These are phyloP conservation scores for Penicillium carneum DNA, from an alignment of 2,329 filamentous ascomycete genomes.

Conservation along the genomic window DNA sequence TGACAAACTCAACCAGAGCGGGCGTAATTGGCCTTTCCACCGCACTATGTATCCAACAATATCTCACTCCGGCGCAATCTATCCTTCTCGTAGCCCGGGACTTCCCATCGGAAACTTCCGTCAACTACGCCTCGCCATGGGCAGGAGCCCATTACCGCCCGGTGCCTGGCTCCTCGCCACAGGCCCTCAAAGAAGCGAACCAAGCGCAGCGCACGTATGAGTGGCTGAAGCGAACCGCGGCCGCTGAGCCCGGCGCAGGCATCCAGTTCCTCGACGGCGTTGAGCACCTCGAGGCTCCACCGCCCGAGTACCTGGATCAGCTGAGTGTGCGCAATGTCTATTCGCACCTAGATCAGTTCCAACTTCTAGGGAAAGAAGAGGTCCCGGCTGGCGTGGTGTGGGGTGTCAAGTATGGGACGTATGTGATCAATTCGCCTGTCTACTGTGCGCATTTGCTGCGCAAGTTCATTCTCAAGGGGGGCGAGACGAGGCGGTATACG, in stretches of 20 bases:
- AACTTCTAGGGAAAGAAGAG: constrained; percentile 40
- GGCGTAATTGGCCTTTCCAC: constrained; percentile 52
- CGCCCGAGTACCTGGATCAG: constrained; percentile 44
- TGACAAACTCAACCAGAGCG: constrained; percentile 40
- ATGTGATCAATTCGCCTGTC: constrained; percentile 54
- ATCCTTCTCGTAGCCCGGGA: constrained; percentile 53
- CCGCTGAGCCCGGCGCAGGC: constrained; percentile 47
- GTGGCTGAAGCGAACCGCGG: constrained; percentile 47
- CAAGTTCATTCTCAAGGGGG: constrained; percentile 51
- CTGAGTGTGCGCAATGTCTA: constrained; percentile 42
- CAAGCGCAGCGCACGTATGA: constrained; percentile 52
- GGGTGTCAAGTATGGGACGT: constrained; percentile 53
- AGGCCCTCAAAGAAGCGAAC: constrained; percentile 45
- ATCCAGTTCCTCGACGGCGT: constrained; percentile 49
- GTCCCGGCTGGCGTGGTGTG: constrained; percentile 48
- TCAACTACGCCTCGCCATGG: constrained; percentile 57
- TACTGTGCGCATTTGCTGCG: constrained; percentile 54
- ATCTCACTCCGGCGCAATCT: constrained; percentile 36
- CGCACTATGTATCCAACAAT: constrained; percentile 46
- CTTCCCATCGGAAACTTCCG: constrained; percentile 50
- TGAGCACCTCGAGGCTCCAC: constrained; percentile 53
- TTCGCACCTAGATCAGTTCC: constrained; percentile 47
- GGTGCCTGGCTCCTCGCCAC: constrained; percentile 49
- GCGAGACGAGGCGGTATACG: constrained; percentile 40
- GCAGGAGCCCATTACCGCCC: constrained; percentile 59